Conservation (phyloP, 768 basidiomycete genomes). For the Mycena filopes region DNA sequence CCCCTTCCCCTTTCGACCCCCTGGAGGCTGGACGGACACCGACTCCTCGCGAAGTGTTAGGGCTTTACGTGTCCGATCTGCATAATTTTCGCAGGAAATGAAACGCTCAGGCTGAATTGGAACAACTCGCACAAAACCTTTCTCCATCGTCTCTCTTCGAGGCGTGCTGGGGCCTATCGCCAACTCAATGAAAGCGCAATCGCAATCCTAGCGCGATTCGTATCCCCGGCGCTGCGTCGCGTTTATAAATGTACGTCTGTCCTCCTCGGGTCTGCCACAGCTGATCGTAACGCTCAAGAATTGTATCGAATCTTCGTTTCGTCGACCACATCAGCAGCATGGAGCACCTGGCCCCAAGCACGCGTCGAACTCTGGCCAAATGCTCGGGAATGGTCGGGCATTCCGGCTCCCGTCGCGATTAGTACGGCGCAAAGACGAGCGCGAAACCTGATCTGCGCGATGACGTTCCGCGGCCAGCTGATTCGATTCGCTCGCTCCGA, state of each 20-base stretch:
- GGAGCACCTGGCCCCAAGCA: conserved; percentile 2
- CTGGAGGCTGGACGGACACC: conserved; percentile 9
- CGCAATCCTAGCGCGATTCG: background rate
- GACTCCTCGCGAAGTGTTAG: conserved; percentile 1
- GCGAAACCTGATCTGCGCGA: conserved; percentile 12
- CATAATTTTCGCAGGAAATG: background rate
- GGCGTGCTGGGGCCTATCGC: conserved; percentile 1
- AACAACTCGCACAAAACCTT: background rate
- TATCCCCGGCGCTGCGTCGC: conserved; percentile 1
- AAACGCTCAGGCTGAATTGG: conserved; percentile 17
- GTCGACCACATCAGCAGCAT: background rate
- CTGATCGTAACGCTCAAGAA: conserved; percentile 13
- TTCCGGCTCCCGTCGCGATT: conserved; percentile 9
- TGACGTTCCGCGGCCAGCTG: conserved; percentile 22
- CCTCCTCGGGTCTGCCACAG: background rate
- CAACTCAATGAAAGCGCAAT: background rate
- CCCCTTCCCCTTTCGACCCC: background rate
- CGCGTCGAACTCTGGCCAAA: background rate
- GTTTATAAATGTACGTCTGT: conserved; percentile 12
- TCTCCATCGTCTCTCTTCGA: background rate
- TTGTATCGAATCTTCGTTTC: conserved; percentile 8
- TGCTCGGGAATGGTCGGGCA: conserved; percentile 7
- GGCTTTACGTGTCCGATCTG: background rate
- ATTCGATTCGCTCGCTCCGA: background rate
- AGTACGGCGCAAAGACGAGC: conserved; percentile 13